Conservation (phyloP, 2,329 filamentous ascomycete genomes). For the Aquanectria penicillioides region DNA sequence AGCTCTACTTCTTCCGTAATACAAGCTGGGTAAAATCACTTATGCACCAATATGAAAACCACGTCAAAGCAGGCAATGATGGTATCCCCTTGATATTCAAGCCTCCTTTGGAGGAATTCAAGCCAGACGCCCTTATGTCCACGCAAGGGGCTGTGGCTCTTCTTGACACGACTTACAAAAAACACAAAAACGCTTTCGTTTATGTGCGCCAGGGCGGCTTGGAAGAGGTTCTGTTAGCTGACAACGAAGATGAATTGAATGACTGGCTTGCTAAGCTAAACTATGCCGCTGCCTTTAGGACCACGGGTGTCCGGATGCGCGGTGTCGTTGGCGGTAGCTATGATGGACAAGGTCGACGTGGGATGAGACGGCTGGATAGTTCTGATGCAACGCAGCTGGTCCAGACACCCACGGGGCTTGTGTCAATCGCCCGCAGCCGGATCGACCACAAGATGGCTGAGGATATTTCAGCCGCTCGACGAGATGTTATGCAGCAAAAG, state of each 20-base stretch:
- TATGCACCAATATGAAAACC: slow-evolving; percentile 86
- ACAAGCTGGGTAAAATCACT: slow-evolving; percentile 90
- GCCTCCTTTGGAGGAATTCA: slow-evolving; percentile 90
- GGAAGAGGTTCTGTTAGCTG: slow-evolving; percentile 91
- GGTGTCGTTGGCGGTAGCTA: slow-evolving; percentile 87
- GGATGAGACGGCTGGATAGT: slow-evolving; percentile 75
- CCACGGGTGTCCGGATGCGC: slow-evolving; percentile 89
- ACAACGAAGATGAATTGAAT: slow-evolving; percentile 90
- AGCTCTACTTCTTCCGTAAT: slow-evolving; percentile 96
- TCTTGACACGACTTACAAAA: slow-evolving; percentile 86
- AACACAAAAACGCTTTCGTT: slow-evolving; percentile 94
- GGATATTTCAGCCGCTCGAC: slow-evolving; percentile 84
- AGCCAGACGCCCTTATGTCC: slow-evolving; percentile 92
- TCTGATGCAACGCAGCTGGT: slow-evolving; percentile 69
- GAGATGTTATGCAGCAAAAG: slow-evolving; percentile 83
- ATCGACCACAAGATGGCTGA: slow-evolving; percentile 86
- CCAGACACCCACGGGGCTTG: slow-evolving; percentile 77
- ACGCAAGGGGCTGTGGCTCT: slow-evolving; percentile 93
- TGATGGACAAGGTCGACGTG: slow-evolving; percentile 80
- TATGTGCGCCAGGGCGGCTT: slow-evolving; percentile 87
- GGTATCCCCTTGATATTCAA: slow-evolving; percentile 87
- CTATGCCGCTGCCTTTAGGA: slow-evolving; percentile 93
- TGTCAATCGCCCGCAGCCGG: slow-evolving; percentile 76
- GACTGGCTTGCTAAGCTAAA: slow-evolving; percentile 98
- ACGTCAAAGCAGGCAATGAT: slow-evolving; percentile 80